phyloP scores from a whole-genome alignment of 2,329 filamentous ascomycete species.

The Didymella sp. region DNA sequence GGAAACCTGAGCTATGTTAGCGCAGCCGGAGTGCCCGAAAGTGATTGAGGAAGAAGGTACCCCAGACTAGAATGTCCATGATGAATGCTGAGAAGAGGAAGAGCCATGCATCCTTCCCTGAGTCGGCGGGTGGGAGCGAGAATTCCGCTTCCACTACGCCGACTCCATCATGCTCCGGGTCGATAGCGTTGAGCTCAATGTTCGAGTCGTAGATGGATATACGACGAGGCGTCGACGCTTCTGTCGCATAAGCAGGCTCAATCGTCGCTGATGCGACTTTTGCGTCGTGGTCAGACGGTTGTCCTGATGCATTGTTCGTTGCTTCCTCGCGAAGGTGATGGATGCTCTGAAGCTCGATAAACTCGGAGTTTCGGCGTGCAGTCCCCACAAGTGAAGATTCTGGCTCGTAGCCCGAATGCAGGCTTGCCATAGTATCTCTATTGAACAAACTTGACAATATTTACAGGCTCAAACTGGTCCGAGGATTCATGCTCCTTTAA shows the following conservation, averaged over 20 bases:
- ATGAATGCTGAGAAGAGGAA: conserved; percentile 50
- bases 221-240: background rate
- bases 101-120: conserved; percentile 32
- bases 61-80: conserved; percentile 61
- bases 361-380: background rate
- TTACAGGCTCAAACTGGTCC: background rate
- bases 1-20: conserved; percentile 61
- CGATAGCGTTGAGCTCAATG: background rate
- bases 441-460: too few relatives aligned
- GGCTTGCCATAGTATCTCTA: background rate
- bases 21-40: background rate
- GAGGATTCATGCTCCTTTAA: too few relatives aligned
- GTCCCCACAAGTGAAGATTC: background rate
- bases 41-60: conserved; percentile 15
- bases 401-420: background rate
- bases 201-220: background rate
- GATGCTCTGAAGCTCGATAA: background rate
- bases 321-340: background rate
- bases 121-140: conserved; percentile 25
- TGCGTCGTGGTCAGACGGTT: background rate
- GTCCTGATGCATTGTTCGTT: background rate
- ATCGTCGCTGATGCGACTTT: background rate
- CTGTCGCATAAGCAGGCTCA: conserved; percentile 29
- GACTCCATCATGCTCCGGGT: background rate
- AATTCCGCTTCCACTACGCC: background rate